These are phyloP conservation scores for Boletus barrowsii DNA, from an alignment of 768 basidiomycete genomes.

Conservation along the genomic window DNA sequence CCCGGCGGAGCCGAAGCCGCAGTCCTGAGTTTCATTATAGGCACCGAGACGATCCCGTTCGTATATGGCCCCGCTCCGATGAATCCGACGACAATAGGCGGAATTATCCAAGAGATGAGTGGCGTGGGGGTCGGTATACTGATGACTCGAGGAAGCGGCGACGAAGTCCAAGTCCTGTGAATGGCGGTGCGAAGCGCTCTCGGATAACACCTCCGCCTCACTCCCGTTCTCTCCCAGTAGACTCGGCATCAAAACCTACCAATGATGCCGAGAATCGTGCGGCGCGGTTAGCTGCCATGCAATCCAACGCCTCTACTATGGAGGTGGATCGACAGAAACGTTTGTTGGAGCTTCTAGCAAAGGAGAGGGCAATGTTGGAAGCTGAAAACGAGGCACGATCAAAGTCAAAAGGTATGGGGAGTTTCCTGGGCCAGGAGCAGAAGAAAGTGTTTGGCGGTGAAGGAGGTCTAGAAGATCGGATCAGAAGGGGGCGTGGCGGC, in stretches of 20 bases:
- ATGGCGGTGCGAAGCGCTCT: conserved; percentile 43
- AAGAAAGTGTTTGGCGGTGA: conserved; percentile 79
- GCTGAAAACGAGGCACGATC: conserved; percentile 64
- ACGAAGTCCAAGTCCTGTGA: conserved; percentile 34
- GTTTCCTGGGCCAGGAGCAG: conserved; percentile 79
- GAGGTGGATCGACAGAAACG: conserved; percentile 69
- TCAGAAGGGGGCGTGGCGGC: conserved; percentile 67
- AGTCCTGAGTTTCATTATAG: conserved; percentile 26
- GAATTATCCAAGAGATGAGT: conserved; percentile 26
- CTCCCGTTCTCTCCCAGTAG: conserved; percentile 17
- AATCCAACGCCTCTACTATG: conserved; percentile 64
- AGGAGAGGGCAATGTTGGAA: conserved; percentile 76
- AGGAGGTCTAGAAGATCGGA: conserved; percentile 77
- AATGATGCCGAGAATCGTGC: conserved; percentile 55
- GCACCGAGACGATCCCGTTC: conserved; percentile 25
- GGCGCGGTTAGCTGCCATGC: conserved; percentile 90
- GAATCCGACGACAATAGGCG: conserved; percentile 46
- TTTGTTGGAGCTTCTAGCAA: conserved; percentile 62
- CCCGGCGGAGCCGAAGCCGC: conserved; percentile 28
- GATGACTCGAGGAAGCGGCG: conserved; percentile 39
- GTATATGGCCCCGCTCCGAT: conserved; percentile 49
- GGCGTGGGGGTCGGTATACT: conserved; percentile 20
- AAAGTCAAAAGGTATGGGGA: conserved; percentile 75
- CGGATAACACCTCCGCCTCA: conserved; percentile 40
- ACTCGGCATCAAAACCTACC: conserved; percentile 12